Conservation (phyloP, 108 stramenopile species). For the Cylindrotheca fusiformis region DNA sequence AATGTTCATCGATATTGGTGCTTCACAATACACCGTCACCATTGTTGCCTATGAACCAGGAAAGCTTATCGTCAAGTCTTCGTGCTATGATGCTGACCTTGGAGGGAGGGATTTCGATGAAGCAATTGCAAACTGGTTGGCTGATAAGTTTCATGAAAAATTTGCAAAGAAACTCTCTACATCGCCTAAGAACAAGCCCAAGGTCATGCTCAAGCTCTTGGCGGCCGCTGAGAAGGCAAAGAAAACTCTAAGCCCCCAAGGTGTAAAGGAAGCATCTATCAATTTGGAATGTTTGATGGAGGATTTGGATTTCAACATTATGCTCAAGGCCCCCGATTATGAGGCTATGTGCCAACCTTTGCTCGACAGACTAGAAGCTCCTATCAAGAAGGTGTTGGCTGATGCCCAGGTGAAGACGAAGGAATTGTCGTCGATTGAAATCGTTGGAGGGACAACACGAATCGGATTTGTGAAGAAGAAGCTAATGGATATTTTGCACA, state of each 20-base stretch:
- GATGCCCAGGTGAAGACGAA: constrained; percentile 73
- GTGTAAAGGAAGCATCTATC: constrained; percentile 93
- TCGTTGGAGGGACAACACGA: constrained; percentile 95
- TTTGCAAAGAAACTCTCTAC: constrained; percentile 75
- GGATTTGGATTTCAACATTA: constrained; percentile 87
- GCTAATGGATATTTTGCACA: constrained; percentile 72
- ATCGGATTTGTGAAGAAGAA: constrained; percentile 88
- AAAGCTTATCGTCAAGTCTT: constrained; percentile 83
- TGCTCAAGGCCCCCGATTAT: constrained; percentile 81
- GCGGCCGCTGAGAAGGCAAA: constrained; percentile 96
- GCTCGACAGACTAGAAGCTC: constrained; percentile 78
- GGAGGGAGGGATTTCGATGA: constrained; percentile 95
- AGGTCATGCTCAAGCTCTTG: constrained; percentile 91
- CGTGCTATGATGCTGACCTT: constrained; percentile 75
- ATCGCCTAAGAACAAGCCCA: constrained; percentile 69
- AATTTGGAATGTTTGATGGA: constrained; percentile 93
- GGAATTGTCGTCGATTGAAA: constrained; percentile 85
- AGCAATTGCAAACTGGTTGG: constrained; percentile 88
- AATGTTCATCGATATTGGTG: constrained; percentile 93
- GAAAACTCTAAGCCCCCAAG: constrained; percentile 95
- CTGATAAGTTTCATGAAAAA: constrained; percentile 88
- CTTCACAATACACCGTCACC: constrained; percentile 87
- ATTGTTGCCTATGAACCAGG: constrained; percentile 92
- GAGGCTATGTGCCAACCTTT: constrained; percentile 79
- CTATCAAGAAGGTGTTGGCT: constrained; percentile 77